phyloP scores from a whole-genome alignment of 1,139 yeast species.

The Hyphopichia wangnamkhiaoensis region DNA sequence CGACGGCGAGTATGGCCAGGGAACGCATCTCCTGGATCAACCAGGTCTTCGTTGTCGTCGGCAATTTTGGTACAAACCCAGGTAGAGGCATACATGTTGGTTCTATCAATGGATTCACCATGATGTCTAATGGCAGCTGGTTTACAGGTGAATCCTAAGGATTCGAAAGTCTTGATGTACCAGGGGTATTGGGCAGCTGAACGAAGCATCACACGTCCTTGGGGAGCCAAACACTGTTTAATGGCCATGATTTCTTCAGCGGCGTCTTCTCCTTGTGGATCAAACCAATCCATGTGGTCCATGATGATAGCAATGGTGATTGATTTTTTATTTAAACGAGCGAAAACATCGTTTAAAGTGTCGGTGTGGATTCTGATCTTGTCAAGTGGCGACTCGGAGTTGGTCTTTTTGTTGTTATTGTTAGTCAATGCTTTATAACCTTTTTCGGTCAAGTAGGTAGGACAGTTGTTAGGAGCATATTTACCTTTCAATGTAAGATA shows the following conservation, averaged over 20 bases:
- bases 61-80: constrained; percentile 71
- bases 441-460: constrained; percentile 66
- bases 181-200: constrained; percentile 76
- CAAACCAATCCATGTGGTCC: constrained; percentile 95
- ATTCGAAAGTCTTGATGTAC: constrained; percentile 71
- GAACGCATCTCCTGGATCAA: constrained; percentile 2
- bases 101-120: constrained; percentile 71
- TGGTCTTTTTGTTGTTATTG: constrained; percentile 23
- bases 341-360: constrained; percentile 72
- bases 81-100: constrained; percentile 85
- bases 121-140: constrained; percentile 68
- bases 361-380: constrained; percentile 79
- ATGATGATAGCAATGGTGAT: constrained; percentile 77
- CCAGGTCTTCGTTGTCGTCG: constrained; percentile 13
- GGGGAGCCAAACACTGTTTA: constrained; percentile 59
- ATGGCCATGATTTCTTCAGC: constrained; percentile 66
- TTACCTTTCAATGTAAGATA: constrained; percentile 65
- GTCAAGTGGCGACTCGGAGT: constrained; percentile 49
- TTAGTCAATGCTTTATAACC: constrained; percentile 54
- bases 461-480: constrained; percentile 68
- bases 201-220: constrained; percentile 76
- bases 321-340: constrained; percentile 59
- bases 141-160: constrained; percentile 63
- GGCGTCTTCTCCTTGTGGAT: constrained; percentile 64
- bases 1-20: constrained; percentile 17